Evolutionary conservation across 129 eudicot species (phyloP), one percentile per base, ranked within the genome.

Genomic region (Centrapalus pauciflorus): DNA sequence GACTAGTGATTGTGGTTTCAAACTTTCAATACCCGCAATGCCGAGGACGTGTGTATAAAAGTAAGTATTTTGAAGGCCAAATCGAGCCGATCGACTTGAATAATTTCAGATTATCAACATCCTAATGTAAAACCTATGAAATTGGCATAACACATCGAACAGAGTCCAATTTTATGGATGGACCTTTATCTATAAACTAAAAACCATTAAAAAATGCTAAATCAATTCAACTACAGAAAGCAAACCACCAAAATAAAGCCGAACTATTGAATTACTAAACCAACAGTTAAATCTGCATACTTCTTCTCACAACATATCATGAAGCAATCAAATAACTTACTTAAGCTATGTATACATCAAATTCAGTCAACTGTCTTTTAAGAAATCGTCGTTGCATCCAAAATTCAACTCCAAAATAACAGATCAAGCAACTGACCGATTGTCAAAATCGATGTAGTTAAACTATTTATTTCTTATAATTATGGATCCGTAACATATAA

Each of bases 391-490:
- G 11, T 2, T 13, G 26, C 41, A 20, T 25, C 16, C 14, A 33
- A 55, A 56, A 40, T 38, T 35, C 55, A 69, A 16, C 52, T 55
- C 52, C 17, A n/a, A 55, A 25, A 3, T 0, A 70, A 57, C 58
- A 60, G 45, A 69, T 69, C 57, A 55, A 55, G 64, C 64, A 55
- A 25, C 9, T 14, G 6, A 12, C 33, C 2, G 35, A 24, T 37
- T 13, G 34, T 3, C 4, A 21, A 55, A 7, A 38, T 2, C 29
- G 25, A 25, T 33, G 24, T n/a, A n/a, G n/a, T n/a, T 35, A 33
- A 67, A 28, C 35, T 9, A 33, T 6, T 28, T 5, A 23, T 51
- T 7, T 21, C 29, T 23, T 4, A 27, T 16, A 34, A 68, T 52
- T 54, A 27, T 9, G 27, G 35, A 35, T 34, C 64, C 14, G 37